Evolutionary conservation across 768 basidiomycete species (phyloP), one percentile per base, ranked within the genome.

Genomic region (Agaricus bisporus): DNA sequence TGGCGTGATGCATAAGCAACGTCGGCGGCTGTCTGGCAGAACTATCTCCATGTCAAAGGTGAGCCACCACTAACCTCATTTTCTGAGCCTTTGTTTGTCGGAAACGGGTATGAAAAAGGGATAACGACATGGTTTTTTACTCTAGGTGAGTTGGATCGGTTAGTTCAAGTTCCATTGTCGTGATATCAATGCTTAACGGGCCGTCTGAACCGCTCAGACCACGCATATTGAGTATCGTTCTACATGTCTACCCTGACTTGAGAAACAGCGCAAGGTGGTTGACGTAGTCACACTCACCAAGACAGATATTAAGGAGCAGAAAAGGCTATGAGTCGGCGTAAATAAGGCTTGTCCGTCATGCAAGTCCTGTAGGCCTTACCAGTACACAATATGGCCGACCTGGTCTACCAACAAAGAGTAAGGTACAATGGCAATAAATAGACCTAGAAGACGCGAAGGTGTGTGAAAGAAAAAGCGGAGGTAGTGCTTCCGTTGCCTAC

Each of bases 171-270:
- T 22, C 22, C 22, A 22, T 4, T 22, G 22, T 22, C 22, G 22
- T 22, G 22, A 22, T 22, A 22, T 22, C 22, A 22, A 22, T 22
- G 22, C 22, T 22, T 22, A 22, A 22, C 4, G 22, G 22, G 22
- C 22, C 22, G 22, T 22, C 22, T 22, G 22, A 22, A 22, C 22
- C 4, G 22, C 22, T 22, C 22, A 22, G 22, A 22, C 22, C 22
- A 22, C 22, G 22, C 26, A 50, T 28, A 50, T 50, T 41, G 8
- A 50, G 41, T 18, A 35, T 50, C 38, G 41, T 50, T 41, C 49
- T 41, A 28, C 41, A 50, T 2, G 38, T 50, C 29, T 50, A n/a
- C 15, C 15, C 2, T 9, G 28, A 32, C 22, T 26, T 42, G 7
- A 49, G 28, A 6, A 18, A 28, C 2, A 1, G 41, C 18, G 10